Conservation (phyloP, 768 basidiomycete genomes). For the Sarcodon aspratus region DNA sequence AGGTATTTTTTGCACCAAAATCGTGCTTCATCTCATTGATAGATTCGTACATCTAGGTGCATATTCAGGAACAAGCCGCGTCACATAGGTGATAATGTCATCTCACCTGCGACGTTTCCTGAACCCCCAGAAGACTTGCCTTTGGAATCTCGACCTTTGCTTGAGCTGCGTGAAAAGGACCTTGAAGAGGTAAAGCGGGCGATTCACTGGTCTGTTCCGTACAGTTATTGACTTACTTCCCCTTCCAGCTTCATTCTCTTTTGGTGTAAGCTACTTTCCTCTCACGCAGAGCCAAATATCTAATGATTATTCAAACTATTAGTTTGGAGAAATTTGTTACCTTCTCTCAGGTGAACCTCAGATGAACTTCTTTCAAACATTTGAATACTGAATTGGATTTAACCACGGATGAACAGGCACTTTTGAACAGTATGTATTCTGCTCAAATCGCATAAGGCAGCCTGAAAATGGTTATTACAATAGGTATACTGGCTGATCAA, state of each 20-base stretch:
- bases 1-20: constrained; percentile 23
- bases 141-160: constrained; percentile 5
- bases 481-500: constrained; percentile 40
- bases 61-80: constrained; percentile 25
- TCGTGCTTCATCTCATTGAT: not conserved
- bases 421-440: constrained; percentile 22
- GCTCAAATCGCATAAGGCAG: not conserved
- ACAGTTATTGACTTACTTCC: not conserved
- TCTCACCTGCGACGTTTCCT: constrained; percentile 42
- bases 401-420: constrained; percentile 7
- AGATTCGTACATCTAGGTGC: constrained; percentile 23
- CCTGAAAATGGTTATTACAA: not conserved
- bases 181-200: constrained; percentile 29
- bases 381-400: not conserved
- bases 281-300: not conserved
- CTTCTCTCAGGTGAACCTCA: constrained; percentile 15
- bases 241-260: constrained; percentile 39
- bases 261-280: constrained; percentile 30
- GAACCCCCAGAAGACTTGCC: constrained; percentile 16
- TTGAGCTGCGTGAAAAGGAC: constrained; percentile 30
- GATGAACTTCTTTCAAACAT: constrained; percentile 2
- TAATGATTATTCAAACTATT: not conserved
- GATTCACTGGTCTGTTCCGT: not conserved
- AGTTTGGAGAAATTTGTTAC: constrained; percentile 19
- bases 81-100: constrained; percentile 28